These are phyloP conservation scores for Barnettozyma californica DNA, from an alignment of 805 yeast genomes.

Conservation along the genomic window DNA sequence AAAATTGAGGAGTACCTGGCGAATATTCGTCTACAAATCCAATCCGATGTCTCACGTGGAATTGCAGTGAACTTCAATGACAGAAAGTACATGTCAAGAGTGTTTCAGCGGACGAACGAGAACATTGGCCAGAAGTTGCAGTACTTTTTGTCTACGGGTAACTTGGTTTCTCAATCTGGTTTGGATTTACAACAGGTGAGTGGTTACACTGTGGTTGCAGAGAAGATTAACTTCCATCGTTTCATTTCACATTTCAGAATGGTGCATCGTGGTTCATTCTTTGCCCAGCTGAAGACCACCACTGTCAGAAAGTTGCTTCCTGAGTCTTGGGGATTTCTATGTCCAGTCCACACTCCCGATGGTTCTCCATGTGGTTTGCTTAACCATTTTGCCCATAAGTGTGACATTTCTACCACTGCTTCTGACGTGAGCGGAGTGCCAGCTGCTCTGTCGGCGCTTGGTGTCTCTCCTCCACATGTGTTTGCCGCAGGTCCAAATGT, in stretches of 20 bases:
- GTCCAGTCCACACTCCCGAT: slow-evolving; percentile 99
- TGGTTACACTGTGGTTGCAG: slow-evolving; percentile 98
- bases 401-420: slow-evolving; percentile 74
- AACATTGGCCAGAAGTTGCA: slow-evolving; percentile 93
- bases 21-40: slow-evolving; percentile 65
- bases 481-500: slow-evolving; percentile 83
- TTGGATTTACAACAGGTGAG: slow-evolving; percentile 96
- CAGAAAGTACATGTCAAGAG: slow-evolving; percentile 74
- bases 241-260: slow-evolving; percentile 97
- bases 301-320: slow-evolving; percentile 94
- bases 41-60: slow-evolving; percentile 76
- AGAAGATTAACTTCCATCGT: slow-evolving; percentile 94
- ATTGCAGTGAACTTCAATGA: slow-evolving; percentile 78
- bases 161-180: slow-evolving; percentile 94
- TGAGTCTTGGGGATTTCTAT: slow-evolving; percentile 97
- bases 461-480: slow-evolving; percentile 76
- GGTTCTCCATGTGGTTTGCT: slow-evolving; percentile 98
- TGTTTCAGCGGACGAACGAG: slow-evolving; percentile 76
- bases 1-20: slow-evolving; percentile 90
- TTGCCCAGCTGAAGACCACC: slow-evolving; percentile 95
- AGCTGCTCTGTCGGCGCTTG: slow-evolving; percentile 57
- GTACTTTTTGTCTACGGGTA: slow-evolving; percentile 94
- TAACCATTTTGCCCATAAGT: slow-evolving; percentile 94
- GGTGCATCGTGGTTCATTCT: slow-evolving; percentile 99
- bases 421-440: slow-evolving; percentile 74